These are phyloP conservation scores for Naumovozyma baii DNA, from an alignment of 805 yeast species.

Conservation along the genomic window DNA sequence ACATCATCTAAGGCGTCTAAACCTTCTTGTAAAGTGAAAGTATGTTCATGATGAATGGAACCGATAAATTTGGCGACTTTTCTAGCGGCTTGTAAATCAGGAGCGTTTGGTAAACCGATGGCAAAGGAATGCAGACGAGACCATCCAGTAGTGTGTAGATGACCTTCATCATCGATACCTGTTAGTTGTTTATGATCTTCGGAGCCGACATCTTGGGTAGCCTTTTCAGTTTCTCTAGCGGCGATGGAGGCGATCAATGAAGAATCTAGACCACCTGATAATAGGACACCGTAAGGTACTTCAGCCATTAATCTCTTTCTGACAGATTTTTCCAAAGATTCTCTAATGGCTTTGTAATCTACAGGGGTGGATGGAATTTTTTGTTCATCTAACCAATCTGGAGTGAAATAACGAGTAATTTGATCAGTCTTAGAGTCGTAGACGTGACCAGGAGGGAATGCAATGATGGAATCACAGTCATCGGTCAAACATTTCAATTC, in stretches of 20 bases:
- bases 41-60: constrained; percentile 94
- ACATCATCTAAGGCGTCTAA: constrained; percentile 91
- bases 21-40: constrained; percentile 94
- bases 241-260: constrained; percentile 95
- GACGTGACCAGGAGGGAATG: constrained; percentile 98
- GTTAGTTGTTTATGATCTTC: constrained; percentile 49
- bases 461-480: constrained; percentile 84
- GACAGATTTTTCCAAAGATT: constrained; percentile 82
- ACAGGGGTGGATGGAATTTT: constrained; percentile 68
- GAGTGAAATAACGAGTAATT: constrained; percentile 79
- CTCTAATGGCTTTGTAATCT: constrained; percentile 64
- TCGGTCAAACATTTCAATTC: constrained; percentile 90
- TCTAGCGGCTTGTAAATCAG: constrained; percentile 92
- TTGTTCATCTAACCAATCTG: constrained; percentile 87
- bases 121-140: constrained; percentile 91
- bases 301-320: constrained; percentile 99
- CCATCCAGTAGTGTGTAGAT: constrained; percentile 68
- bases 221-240: constrained; percentile 81
- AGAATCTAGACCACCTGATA: constrained; percentile 96
- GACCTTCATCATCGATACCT: constrained; percentile 86
- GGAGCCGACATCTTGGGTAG: constrained; percentile 22
- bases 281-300: constrained; percentile 95
- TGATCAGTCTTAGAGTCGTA: constrained; percentile 87
- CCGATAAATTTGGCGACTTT: constrained; percentile 95
- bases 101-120: constrained; percentile 94